Conservation (phyloP, 2,329 filamentous ascomycete species). For the Rosellinia necatrix region DNA sequence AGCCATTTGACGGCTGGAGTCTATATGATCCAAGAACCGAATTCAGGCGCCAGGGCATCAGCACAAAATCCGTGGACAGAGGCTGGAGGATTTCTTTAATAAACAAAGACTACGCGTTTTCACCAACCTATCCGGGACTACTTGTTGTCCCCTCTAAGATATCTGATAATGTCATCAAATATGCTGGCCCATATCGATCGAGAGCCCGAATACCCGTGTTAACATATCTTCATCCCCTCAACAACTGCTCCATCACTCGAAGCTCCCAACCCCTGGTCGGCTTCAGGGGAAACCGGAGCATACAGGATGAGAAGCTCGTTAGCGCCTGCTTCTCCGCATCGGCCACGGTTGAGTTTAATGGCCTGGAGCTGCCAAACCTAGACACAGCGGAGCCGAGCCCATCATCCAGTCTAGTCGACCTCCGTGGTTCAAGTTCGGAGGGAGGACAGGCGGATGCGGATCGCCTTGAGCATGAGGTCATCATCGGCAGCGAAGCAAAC, state of each 20-base stretch:
- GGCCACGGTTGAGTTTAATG: constrained; percentile 47
- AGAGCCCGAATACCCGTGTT: constrained; percentile 85
- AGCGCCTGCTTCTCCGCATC: constrained; percentile 88
- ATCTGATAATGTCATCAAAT: constrained; percentile 96
- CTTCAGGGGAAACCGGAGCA: constrained; percentile 83
- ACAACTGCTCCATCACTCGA: constrained; percentile 94
- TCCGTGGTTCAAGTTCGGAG: constrained; percentile 46
- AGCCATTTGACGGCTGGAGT: constrained; percentile 76
- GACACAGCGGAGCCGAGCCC: constrained; percentile 46
- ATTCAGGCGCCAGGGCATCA: constrained; percentile 85
- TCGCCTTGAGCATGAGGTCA: constrained; percentile 70
- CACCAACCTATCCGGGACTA: constrained; percentile 86
- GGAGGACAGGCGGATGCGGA: constrained; percentile 65
- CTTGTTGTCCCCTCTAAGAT: constrained; percentile 86
- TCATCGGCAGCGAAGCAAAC: constrained; percentile 54
- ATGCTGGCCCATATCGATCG: constrained; percentile 87
- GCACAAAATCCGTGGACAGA: constrained; percentile 73
- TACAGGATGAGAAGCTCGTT: constrained; percentile 93
- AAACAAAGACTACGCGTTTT: constrained; percentile 89
- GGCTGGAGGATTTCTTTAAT: constrained; percentile 91
- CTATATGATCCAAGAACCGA: constrained; percentile 86
- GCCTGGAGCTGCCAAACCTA: constrained; percentile 39
- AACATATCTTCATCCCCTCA: constrained; percentile 93
- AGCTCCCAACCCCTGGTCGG: constrained; percentile 92
- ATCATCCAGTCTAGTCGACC: constrained; percentile 57